A percentile compares a stretch with the other conserved stretches of the same genome.
These are phyloP conservation scores for Melocanna baccifera DNA, from an alignment of 176 grass and related monocot genomes.

Conservation along the genomic window DNA sequence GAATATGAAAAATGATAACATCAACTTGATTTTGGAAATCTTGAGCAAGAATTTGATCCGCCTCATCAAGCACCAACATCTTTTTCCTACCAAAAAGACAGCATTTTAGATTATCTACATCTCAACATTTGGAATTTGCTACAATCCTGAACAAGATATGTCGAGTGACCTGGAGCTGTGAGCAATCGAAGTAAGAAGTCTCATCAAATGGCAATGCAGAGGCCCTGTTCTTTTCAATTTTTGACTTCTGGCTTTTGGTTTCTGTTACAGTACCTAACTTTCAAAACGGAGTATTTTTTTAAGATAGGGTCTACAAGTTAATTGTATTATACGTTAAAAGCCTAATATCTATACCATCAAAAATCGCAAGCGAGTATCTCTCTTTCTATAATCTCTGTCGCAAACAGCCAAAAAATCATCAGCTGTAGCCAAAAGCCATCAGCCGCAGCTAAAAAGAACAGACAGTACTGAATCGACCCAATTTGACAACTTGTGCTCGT, in stretches of 20 bases:
- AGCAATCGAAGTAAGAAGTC: constrained; percentile 84
- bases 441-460: too few species aligned
- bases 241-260: too few species aligned
- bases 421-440: too few species aligned
- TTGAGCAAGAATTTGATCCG: constrained; percentile 85
- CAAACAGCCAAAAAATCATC: too few species aligned
- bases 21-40: constrained; percentile 71
- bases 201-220: constrained; percentile 33
- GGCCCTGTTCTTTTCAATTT: too few species aligned
- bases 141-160: constrained; percentile 10
- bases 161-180: constrained; percentile 73
- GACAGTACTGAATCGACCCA: neutral
- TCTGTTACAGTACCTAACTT: too few species aligned
- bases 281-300: too few species aligned
- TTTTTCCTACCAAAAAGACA: constrained; percentile 42
- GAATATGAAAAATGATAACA: constrained; percentile 70
- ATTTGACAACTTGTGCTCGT: neutral
- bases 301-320: too few species aligned
- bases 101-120: constrained; percentile 18
- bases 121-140: neutral
- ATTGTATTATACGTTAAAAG: too few species aligned
- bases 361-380: too few species aligned
- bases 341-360: too few species aligned
- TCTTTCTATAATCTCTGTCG: too few species aligned
- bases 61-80: constrained; percentile 94